These are phyloP conservation scores for Echites panduratus DNA, from an alignment of 257 asterid species.

Conservation along the genomic window DNA sequence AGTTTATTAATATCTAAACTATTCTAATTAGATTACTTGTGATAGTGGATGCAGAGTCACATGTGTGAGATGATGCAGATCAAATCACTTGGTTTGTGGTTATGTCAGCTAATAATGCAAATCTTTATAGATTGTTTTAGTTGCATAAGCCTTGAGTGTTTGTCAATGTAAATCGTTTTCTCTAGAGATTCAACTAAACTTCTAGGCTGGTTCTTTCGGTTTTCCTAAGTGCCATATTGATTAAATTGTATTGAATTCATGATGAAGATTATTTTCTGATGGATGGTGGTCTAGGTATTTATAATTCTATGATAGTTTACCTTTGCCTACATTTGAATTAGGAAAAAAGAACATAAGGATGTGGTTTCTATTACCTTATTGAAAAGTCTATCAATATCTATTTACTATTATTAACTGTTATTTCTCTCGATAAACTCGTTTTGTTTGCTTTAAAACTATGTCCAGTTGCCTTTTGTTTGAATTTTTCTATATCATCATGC, in stretches of 20 bases:
- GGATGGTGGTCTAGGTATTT: not conserved
- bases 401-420: too few species aligned
- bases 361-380: not conserved
- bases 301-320: not conserved
- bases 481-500: too few species aligned
- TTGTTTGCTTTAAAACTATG: too few species aligned
- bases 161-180: not conserved
- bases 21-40: not conserved
- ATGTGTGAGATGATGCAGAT: not conserved
- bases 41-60: not conserved
- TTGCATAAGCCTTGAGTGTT: not conserved
- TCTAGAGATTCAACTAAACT: not conserved
- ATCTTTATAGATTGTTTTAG: not conserved
- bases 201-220: not conserved
- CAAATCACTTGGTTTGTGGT: not conserved
- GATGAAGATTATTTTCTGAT: not conserved
- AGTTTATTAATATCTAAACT: not conserved
- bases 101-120: not conserved
- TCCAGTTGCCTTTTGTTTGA: too few species aligned
- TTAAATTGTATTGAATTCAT: not conserved
- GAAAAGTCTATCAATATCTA: too few species aligned
- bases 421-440: too few species aligned
- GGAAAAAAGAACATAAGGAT: not conserved
- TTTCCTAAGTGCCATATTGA: not conserved
- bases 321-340: not conserved